A percentile compares a stretch with the other conserved stretches of the same genome.
These are phyloP conservation scores for Lyophyllum decastes DNA, from an alignment of 768 basidiomycete species.

Conservation along the genomic window DNA sequence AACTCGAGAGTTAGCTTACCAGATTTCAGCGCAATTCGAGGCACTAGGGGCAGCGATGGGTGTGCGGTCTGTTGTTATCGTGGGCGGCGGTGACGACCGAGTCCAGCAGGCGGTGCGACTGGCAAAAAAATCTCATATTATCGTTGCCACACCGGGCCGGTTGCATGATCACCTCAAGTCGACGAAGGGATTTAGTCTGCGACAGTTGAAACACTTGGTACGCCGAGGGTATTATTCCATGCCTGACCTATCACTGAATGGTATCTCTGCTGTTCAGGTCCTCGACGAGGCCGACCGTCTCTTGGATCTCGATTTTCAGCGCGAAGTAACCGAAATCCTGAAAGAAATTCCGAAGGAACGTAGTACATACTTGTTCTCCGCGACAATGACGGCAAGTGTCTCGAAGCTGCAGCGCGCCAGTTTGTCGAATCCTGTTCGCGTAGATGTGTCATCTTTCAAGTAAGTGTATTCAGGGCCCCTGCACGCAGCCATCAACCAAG, in stretches of 20 bases:
- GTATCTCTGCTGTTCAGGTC: conserved; percentile 53
- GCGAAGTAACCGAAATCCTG: conserved; percentile 91
- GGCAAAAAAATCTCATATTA: conserved; percentile 88
- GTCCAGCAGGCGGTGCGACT: conserved; percentile 87
- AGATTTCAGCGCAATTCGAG: conserved; percentile 95
- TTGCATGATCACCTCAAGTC: conserved; percentile 86
- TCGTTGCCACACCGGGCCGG: conserved; percentile 93
- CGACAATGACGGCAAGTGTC: conserved; percentile 97
- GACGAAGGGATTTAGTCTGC: conserved; percentile 92
- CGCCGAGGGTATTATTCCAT: conserved; percentile 22
- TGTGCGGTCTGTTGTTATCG: conserved; percentile 82
- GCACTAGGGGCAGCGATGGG: conserved; percentile 91
- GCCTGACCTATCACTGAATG: background rate
- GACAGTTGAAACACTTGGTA: conserved; percentile 84
- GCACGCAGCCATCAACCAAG: too few relatives aligned
- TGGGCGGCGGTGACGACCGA: conserved; percentile 92
- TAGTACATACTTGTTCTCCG: conserved; percentile 92
- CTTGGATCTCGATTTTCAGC: conserved; percentile 92
- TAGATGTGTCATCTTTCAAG: conserved; percentile 87
- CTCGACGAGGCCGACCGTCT: conserved; percentile 94
- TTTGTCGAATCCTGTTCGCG: conserved; percentile 84
- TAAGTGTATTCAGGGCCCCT: too few relatives aligned
- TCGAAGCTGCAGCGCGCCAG: conserved; percentile 93
- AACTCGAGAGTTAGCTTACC: conserved; percentile 93
- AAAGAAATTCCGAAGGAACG: conserved; percentile 91